These are phyloP conservation scores for Colletotrichum eremochloae DNA, from an alignment of 2,329 filamentous ascomycete genomes.

Conservation along the genomic window DNA sequence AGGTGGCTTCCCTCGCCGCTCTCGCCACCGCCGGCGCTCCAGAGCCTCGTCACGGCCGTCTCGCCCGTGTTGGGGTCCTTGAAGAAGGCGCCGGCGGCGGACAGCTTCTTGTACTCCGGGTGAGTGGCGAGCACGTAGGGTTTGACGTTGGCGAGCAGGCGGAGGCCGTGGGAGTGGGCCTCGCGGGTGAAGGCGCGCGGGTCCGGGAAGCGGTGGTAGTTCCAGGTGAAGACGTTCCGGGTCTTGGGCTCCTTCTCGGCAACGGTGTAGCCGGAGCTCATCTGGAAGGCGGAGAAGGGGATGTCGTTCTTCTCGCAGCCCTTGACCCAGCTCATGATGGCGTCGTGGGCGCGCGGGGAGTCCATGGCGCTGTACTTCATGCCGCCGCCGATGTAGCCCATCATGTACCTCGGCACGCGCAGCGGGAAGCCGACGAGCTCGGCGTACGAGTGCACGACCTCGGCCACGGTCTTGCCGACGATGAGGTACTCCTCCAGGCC, in stretches of 20 bases:
- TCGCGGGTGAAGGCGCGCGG: constrained; percentile 73
- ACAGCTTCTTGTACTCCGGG: constrained; percentile 73
- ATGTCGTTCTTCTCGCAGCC: constrained; percentile 75
- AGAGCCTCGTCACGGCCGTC: constrained; percentile 72
- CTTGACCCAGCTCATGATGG: constrained; percentile 70
- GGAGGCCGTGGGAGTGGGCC: constrained; percentile 74
- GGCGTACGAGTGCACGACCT: constrained; percentile 76
- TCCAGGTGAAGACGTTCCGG: constrained; percentile 80
- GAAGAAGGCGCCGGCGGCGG: constrained; percentile 73
- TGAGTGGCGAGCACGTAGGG: constrained; percentile 78
- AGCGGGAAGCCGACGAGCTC: constrained; percentile 76
- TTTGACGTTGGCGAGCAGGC: constrained; percentile 79
- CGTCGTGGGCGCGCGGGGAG: constrained; percentile 66
- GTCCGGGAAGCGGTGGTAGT: constrained; percentile 76
- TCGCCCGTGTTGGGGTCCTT: constrained; percentile 66
- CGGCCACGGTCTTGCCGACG: constrained; percentile 74
- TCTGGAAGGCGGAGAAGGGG: constrained; percentile 78
- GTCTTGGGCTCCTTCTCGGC: constrained; percentile 76
- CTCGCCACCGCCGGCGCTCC: constrained; percentile 80
- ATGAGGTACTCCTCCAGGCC: constrained; percentile 80
- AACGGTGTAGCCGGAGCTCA: constrained; percentile 80
- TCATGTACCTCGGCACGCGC: constrained; percentile 78
- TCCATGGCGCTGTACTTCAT: constrained; percentile 68
- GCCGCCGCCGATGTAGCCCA: constrained; percentile 78
- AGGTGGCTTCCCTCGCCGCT: constrained; percentile 79